These are phyloP conservation scores for Royoungia palumana DNA, from an alignment of 768 basidiomycete genomes.

Conservation along the genomic window DNA sequence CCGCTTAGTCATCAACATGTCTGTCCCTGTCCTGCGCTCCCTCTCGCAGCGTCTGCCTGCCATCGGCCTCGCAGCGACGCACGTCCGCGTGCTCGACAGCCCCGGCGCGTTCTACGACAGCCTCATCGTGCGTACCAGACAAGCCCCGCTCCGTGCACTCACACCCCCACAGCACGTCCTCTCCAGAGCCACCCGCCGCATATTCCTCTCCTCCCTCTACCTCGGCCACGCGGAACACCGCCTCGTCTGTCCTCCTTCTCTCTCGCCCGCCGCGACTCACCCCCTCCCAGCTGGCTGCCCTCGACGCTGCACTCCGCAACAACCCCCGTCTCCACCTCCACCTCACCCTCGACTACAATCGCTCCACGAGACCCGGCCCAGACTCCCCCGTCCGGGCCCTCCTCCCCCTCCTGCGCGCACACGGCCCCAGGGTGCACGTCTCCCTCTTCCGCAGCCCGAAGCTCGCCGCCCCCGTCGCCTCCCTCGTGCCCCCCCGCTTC, in stretches of 20 bases:
- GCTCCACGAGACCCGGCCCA: constrained; percentile 70
- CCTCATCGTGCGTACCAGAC: constrained; percentile 47
- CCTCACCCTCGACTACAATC: constrained; percentile 77
- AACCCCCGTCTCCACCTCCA: constrained; percentile 64
- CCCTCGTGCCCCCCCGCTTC: constrained; percentile 83
- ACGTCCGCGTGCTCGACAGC: constrained; percentile 51
- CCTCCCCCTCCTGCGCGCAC: constrained; percentile 67
- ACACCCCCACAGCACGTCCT: constrained; percentile 63
- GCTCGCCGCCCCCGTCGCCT: constrained; percentile 68
- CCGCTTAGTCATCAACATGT: constrained; percentile 26
- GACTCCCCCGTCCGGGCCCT: constrained; percentile 66
- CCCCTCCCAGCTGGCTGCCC: constrained; percentile 61
- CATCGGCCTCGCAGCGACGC: constrained; percentile 42
- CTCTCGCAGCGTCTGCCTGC: constrained; percentile 45
- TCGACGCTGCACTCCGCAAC: constrained; percentile 54
- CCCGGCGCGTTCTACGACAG: constrained; percentile 56
- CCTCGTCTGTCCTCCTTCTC: constrained; percentile 53
- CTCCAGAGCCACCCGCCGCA: constrained; percentile 65
- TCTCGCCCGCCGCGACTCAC: background rate
- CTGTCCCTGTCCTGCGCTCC: constrained; percentile 7
- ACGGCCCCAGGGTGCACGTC: constrained; percentile 69
- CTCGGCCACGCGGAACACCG: constrained; percentile 76
- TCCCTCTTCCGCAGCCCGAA: constrained; percentile 88
- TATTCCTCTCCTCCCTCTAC: constrained; percentile 90
- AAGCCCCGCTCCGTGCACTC: background rate